Evolutionary conservation across 495 filamentous ascomycete genomes (phyloP).

Genomic region (Halenospora varia): DNA sequence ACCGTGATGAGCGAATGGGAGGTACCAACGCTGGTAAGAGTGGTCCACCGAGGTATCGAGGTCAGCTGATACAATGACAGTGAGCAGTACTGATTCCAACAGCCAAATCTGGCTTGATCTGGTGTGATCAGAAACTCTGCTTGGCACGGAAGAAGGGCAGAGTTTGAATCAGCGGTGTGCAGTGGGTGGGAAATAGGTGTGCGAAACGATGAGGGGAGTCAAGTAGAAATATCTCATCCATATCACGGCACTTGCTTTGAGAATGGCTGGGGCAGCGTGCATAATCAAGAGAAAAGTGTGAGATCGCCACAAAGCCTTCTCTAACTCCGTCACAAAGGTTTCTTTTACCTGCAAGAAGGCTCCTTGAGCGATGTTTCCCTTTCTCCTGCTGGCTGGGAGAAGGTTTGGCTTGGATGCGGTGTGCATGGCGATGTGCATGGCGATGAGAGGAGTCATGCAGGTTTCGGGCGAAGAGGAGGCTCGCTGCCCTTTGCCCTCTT

Average conservation of each 20-base stretch:
- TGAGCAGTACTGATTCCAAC: constrained; percentile 3
- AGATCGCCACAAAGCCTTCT: not conserved
- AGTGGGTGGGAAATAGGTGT: constrained; percentile 29
- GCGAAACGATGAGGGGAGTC: constrained; percentile 35
- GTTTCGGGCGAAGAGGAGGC: not conserved
- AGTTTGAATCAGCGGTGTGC: constrained; percentile 31
- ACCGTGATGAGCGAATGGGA: not conserved
- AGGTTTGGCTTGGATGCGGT: not conserved
- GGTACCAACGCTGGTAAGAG: not conserved
- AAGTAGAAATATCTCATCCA: constrained; percentile 25
- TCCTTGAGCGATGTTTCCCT: not conserved
- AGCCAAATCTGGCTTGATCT: constrained; percentile 22
- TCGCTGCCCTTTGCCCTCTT: not conserved
- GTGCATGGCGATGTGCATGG: not conserved
- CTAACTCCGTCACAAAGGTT: constrained; percentile 20
- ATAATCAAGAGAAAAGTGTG: constrained; percentile 4
- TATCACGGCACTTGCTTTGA: constrained; percentile 7
- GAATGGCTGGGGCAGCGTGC: constrained; percentile 20
- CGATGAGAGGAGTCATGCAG: not conserved
- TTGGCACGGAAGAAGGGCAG: constrained; percentile 12
- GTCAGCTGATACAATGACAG: not conserved
- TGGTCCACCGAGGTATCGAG: not conserved
- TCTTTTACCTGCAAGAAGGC: constrained; percentile 19
- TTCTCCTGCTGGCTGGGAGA: not conserved
- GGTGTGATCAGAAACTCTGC: constrained; percentile 20